Evolutionary conservation across 495 filamentous ascomycete species (phyloP).

Genomic region (Hypoxylon fuscum): DNA sequence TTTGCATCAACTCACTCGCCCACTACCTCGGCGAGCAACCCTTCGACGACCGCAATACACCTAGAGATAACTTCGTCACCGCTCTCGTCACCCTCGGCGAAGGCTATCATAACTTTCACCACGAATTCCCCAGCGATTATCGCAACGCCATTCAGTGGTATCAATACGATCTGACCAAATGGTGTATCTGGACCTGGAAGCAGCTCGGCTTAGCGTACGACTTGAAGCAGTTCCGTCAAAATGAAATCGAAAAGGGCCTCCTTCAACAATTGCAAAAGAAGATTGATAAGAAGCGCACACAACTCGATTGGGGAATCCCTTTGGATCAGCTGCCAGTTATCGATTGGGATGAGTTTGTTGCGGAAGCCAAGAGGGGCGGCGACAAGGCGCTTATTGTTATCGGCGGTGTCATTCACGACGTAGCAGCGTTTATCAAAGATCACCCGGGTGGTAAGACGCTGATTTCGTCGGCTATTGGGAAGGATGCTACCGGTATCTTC

Average conservation of each 20-base stretch:
- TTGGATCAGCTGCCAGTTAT: conserved; percentile 94
- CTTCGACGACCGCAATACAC: conserved; percentile 98
- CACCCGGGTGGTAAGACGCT: conserved; percentile 97
- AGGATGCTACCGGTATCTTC: conserved; percentile 98
- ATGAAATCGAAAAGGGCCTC: conserved; percentile 99
- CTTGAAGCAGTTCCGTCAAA: conserved; percentile 95
- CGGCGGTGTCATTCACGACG: conserved; percentile 95
- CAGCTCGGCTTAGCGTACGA: conserved; percentile 92
- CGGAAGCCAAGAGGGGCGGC: conserved; percentile 87
- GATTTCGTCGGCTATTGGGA: conserved; percentile 91
- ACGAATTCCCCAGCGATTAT: conserved; percentile 99
- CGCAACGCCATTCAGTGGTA: conserved; percentile 97
- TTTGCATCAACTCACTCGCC: conserved; percentile 98
- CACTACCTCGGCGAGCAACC: conserved; percentile 99
- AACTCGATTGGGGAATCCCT: conserved; percentile 93
- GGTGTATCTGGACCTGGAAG: conserved; percentile 95
- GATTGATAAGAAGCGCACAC: conserved; percentile 92
- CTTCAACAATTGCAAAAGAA: conserved; percentile 99
- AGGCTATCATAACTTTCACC: conserved; percentile 99
- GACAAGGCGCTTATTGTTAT: conserved; percentile 81
- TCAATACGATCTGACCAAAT: conserved; percentile 99
- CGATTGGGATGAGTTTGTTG: conserved; percentile 94
- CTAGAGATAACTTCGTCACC: conserved; percentile 94
- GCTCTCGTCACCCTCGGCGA: conserved; percentile 95
- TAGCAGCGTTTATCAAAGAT: conserved; percentile 92